These are phyloP conservation scores for Corylus avellana DNA, from an alignment of 306 rosid species.

Conservation along the genomic window DNA sequence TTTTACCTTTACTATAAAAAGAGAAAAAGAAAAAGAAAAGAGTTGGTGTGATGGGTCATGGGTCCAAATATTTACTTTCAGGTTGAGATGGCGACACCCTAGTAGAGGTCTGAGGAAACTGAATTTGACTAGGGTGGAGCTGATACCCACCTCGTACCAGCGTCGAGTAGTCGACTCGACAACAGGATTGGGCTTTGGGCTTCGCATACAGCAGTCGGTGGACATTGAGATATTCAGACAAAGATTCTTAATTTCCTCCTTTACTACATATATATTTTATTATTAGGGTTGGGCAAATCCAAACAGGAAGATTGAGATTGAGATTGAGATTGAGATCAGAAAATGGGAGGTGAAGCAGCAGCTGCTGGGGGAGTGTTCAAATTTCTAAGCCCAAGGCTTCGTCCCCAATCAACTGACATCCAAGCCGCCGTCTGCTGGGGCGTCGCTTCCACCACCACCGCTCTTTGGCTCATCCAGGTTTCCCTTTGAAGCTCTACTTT, in stretches of 20 bases:
- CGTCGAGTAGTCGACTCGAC: not conserved
- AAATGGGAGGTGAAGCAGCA: slow-evolving; percentile 51
- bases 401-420: slow-evolving; percentile 57
- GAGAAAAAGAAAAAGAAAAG: too few relatives aligned
- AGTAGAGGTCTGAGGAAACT: not conserved
- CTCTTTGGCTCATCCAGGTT: slow-evolving; percentile 69
- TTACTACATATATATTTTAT: not conserved
- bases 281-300: too few relatives aligned
- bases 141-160: not conserved
- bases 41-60: not conserved
- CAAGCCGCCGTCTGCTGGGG: slow-evolving; percentile 88
- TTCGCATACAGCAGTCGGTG: not conserved
- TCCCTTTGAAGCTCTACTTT: not conserved
- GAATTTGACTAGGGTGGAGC: not conserved
- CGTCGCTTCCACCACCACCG: slow-evolving; percentile 64
- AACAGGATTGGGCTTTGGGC: not conserved
- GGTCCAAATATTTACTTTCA: not conserved
- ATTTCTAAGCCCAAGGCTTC: slow-evolving; percentile 39
- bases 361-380: slow-evolving; percentile 29
- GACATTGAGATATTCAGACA: not conserved
- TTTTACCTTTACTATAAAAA: not conserved
- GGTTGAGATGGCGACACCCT: not conserved
- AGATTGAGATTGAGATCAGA: slow-evolving; percentile 22
- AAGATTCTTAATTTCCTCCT: not conserved
- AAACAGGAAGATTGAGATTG: too few relatives aligned